Evolutionary conservation across 768 basidiomycete species (phyloP).

Genomic region (Cyclocybe cylindracea): DNA sequence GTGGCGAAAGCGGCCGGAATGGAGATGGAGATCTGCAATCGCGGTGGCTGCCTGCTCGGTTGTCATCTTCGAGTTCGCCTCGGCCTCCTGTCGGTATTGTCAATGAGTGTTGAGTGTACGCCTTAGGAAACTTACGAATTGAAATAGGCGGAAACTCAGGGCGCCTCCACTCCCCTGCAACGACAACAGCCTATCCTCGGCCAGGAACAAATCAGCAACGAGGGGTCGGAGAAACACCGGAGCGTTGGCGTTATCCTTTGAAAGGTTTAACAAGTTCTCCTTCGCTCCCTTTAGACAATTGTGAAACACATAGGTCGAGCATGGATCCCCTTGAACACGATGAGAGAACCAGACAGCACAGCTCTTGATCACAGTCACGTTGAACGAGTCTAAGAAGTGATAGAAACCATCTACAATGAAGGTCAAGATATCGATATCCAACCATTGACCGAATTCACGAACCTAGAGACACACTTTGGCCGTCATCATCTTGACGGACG

Average conservation of each 20-base stretch:
- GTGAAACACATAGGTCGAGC: slow-evolving; percentile 3
- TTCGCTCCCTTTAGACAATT: not conserved
- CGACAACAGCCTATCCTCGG: not conserved
- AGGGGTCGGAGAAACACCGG: not conserved
- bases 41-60: too few relatives aligned
- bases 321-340: not conserved
- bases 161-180: not conserved
- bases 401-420: not conserved
- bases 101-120: too few relatives aligned
- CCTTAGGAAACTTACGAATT: not conserved
- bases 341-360: slow-evolving; percentile 4
- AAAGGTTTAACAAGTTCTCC: not conserved
- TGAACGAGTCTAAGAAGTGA: not conserved
- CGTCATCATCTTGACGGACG: too few relatives aligned
- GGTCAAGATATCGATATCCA: too few relatives aligned
- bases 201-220: not conserved
- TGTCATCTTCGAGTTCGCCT: too few relatives aligned
- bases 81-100: too few relatives aligned
- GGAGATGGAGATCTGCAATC: too few relatives aligned
- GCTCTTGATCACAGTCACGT: not conserved
- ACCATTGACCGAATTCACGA: not conserved
- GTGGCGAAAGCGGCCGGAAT: too few relatives aligned
- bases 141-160: not conserved
- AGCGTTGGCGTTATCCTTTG: not conserved
- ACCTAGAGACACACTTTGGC: too few relatives aligned